phyloP scores from a whole-genome alignment of 495 filamentous ascomycete genomes.

The Parachaetomium inaequale region DNA sequence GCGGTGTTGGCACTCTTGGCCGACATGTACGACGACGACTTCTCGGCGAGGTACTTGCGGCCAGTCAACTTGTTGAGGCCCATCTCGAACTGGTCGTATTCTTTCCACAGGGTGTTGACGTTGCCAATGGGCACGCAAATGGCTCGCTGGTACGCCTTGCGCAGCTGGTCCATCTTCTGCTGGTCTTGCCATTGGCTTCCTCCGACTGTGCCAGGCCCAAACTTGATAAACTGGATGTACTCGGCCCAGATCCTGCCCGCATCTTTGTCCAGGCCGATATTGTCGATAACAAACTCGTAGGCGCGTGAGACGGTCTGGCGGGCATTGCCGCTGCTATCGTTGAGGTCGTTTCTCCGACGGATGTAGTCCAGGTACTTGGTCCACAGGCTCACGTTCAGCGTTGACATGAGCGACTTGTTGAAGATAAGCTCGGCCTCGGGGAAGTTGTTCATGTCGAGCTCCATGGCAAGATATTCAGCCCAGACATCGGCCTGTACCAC shows the following conservation, averaged over 20 bases:
- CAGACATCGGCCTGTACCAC: slow-evolving; percentile 75
- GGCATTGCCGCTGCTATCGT: slow-evolving; percentile 70
- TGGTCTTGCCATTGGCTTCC: slow-evolving; percentile 91
- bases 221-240: slow-evolving; percentile 85
- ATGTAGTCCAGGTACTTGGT: slow-evolving; percentile 92
- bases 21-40: slow-evolving; percentile 88
- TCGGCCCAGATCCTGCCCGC: slow-evolving; percentile 89
- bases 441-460: slow-evolving; percentile 76
- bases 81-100: slow-evolving; percentile 95
- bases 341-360: slow-evolving; percentile 83
- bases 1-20: slow-evolving; percentile 80
- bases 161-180: slow-evolving; percentile 92
- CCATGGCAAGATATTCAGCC: slow-evolving; percentile 81
- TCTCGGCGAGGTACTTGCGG: slow-evolving; percentile 87
- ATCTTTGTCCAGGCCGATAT: slow-evolving; percentile 87
- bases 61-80: slow-evolving; percentile 85
- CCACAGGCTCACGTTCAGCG: slow-evolving; percentile 83
- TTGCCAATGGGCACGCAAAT: slow-evolving; percentile 77
- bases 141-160: slow-evolving; percentile 87
- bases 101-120: slow-evolving; percentile 85
- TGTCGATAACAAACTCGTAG: slow-evolving; percentile 86
- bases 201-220: slow-evolving; percentile 75
- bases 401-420: slow-evolving; percentile 62
- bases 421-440: slow-evolving; percentile 77
- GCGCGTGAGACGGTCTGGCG: slow-evolving; percentile 73